A percentile compares a stretch with the other conserved stretches of the same genome.
phyloP scores from a whole-genome alignment of 495 filamentous ascomycete species.

The Penicillium mononematosum region DNA sequence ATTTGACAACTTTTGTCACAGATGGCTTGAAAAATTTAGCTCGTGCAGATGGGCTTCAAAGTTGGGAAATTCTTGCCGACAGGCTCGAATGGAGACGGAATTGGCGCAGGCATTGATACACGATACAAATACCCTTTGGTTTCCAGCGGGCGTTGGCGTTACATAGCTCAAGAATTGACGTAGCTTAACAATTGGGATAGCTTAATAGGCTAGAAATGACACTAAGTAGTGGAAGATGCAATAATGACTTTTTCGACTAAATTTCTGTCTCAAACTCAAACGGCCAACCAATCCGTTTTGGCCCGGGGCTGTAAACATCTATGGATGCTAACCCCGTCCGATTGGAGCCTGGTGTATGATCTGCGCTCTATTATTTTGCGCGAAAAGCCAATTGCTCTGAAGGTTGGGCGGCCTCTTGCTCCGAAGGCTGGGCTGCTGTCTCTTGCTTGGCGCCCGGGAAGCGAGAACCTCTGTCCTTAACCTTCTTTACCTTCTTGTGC shows the following conservation, averaged over 20 bases:
- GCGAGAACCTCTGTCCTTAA: conserved; percentile 2
- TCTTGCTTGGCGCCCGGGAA: conserved; percentile 4
- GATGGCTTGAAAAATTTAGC: conserved; percentile 48
- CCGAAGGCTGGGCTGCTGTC: too few species aligned
- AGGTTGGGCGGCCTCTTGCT: too few species aligned
- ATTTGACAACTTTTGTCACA: conserved; percentile 41
- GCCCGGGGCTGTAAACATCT: too few species aligned
- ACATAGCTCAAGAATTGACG: not conserved
- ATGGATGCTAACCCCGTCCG: too few species aligned
- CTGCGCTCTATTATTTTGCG: too few species aligned
- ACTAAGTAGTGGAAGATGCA: not conserved
- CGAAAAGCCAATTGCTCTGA: too few species aligned
- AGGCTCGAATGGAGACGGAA: conserved; percentile 35
- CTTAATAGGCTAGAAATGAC: not conserved
- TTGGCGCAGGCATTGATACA: conserved; percentile 9
- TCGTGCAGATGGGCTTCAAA: conserved; percentile 44
- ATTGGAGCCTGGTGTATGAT: too few species aligned
- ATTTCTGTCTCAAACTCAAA: not conserved
- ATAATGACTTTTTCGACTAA: not conserved
- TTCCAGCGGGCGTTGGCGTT: conserved; percentile 4
- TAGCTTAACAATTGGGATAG: not conserved
- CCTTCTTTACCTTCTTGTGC: conserved; percentile 8
- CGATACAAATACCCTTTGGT: conserved; percentile 1
- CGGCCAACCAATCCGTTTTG: not conserved
- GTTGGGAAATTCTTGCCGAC: conserved; percentile 54